Base-by-base conservation (phyloP, 768 basidiomycete genomes). In the Pholiota microspora region DNA sequence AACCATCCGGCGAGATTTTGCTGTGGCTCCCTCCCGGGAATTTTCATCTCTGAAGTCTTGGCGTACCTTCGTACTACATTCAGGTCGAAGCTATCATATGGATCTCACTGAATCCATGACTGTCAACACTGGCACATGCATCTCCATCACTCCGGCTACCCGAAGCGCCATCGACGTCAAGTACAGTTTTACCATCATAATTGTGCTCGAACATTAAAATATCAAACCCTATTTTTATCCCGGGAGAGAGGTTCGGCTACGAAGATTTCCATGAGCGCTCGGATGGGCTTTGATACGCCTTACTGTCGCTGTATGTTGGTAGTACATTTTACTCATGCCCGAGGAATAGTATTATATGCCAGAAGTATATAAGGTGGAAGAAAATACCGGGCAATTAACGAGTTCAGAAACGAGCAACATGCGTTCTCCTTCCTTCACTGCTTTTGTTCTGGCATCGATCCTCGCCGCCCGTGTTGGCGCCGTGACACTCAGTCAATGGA, bases 81-180 rank as follows among this genome's bases (percentile, higher is more conserved):
- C n/a, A n/a, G n/a, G n/a, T n/a, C n/a, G n/a, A n/a, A n/a, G 18
- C 18, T 42, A 42, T 42, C 40, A 42, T 24, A 23, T 36, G 21
- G 40, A 21, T 3, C 8, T 18, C 40, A 7, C 40, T 16, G 18
- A 16, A 42, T 42, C 16, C 18, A 8, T 21, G 16, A 42, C 4
- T 42, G 40, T 42, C 40, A 42, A 42, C 40, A 5, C 23, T n/a
- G n/a, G n/a, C n/a, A n/a, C n/a, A 18, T 42, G 40, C 40, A 42
- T 42, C 40, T 42, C 40, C 40, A 42, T 42, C 40, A 42, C 40
- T 42, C 40, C 40, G 40, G 40, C 40, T 42, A 42, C n/a, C 21
- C 40, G 40, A 42, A 42, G 40, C 40, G 40, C 21, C 23, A 23
- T 42, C 40, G 16, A 18, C 40, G 23, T 42, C 40, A 24, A 42